These are phyloP conservation scores for Leishmania guyanensis DNA, from an alignment of 208 protist species.

Conservation along the genomic window DNA sequence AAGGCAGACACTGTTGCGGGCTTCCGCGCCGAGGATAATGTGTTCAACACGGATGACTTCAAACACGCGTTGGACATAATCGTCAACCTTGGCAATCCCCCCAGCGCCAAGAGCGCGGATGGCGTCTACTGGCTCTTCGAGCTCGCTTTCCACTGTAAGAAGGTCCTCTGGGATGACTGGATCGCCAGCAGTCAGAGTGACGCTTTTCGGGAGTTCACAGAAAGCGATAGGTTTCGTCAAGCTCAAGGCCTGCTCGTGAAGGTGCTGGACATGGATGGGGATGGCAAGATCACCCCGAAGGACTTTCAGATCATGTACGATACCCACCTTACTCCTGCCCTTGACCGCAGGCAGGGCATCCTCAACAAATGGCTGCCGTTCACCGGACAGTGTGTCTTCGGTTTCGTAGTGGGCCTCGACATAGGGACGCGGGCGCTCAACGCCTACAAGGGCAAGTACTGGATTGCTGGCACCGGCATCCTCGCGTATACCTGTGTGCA, in stretches of 20 bases:
- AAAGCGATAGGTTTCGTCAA: conserved; percentile 42
- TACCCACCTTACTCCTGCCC: conserved; percentile 33
- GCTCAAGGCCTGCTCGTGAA: conserved; percentile 35
- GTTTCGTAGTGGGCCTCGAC: conserved; percentile 40
- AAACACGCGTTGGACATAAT: conserved; percentile 51
- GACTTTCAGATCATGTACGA: conserved; percentile 80
- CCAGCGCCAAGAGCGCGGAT: conserved; percentile 20
- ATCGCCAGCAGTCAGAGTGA: conserved; percentile 32
- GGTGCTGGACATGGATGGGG: conserved; percentile 60
- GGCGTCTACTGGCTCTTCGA: conserved; percentile 46
- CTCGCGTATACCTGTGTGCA: conserved; percentile 46
- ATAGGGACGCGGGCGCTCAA: conserved; percentile 41
- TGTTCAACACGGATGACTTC: conserved; percentile 61
- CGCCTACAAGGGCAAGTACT: conserved; percentile 44
- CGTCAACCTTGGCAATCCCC: conserved; percentile 43
- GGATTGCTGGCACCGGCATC: conserved; percentile 44
- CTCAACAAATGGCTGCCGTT: conserved; percentile 60
- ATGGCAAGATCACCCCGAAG: conserved; percentile 59
- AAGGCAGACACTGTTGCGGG: background rate
- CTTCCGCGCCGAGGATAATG: conserved; percentile 19
- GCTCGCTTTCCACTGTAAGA: conserved; percentile 44
- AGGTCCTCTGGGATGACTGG: conserved; percentile 43
- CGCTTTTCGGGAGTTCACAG: conserved; percentile 26
- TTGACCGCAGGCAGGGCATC: conserved; percentile 28
- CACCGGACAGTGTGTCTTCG: conserved; percentile 51